Base-by-base conservation (phyloP, 768 basidiomycete species). In the Panaeolus papilionaceus region DNA sequence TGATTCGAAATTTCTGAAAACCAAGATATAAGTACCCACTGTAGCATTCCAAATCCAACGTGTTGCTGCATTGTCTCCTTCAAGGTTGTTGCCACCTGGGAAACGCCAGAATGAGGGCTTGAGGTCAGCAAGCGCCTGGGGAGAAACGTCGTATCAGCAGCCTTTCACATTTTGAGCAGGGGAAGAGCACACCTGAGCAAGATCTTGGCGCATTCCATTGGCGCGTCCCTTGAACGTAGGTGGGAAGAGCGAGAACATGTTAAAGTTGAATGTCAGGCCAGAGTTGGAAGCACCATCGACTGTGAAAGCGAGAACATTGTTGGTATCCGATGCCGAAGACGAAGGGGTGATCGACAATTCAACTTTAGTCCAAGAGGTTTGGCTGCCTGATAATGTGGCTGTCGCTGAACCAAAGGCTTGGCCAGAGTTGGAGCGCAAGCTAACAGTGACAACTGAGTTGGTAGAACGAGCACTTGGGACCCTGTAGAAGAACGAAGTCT, bases 41-140 rank as follows among this genome's bases (percentile, higher is more conserved):
- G 54, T 58, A 12, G 2, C 7, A 16, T 58, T 58, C 54, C 54
- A 58, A 28, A 58, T 58, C 54, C 54, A 58, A 18, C 54, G 54
- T 1, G 10, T 58, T 16, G 26, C 54, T 2, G 54, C 33, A 18
- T 9, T 58, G 33, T 58, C 54, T 2, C 54, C 54, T 33, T 58
- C 54, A 16, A 58, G 54, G 28, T 58, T 58, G 33, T 58, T 58
- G 33, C 54, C 54, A 14, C 54, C 54, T 58, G 54, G 54, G 54
- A 58, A 58, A 33, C 54, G 54, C 54, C 54, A 58, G 54, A 58
- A 58, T 16, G 54, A 58, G 14, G 54, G 54, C 33, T 58, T 58
- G 54, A 58, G 54, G 14, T 58, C 54, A 58, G 54, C 54, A 16
- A 58, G 28, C 10, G 54, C 54, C 54, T 58, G 12, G 4, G 16